Base-by-base conservation (phyloP, 768 basidiomycete genomes). In the Dendrothele bispora region DNA sequence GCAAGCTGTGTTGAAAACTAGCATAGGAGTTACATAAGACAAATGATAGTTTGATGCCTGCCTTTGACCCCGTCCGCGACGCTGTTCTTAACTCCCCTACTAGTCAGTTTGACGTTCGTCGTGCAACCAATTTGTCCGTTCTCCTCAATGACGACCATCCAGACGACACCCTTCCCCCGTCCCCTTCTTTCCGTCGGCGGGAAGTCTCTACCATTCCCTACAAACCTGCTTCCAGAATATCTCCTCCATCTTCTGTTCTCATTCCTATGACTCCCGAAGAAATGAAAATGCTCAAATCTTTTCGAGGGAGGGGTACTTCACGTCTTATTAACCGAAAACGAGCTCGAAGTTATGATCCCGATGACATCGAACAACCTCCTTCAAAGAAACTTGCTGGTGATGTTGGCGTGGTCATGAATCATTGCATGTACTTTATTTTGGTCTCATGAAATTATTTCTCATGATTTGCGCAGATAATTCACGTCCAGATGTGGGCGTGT, bases 401-500 rank as follows among this genome's bases (percentile, higher is more conserved):
- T 60, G 81, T 84, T 2, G 82, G 76, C 1, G 78, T 84, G 39
- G 87, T 93, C 29, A 79, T 87, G 15, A 68, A 86, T 30, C 91
- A 93, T 62, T 93, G 91, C 86, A 58, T 59, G 85, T 78, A n/a
- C 44, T 39, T 29, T 58, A 44, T 45, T 38, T 41, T 42, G 29
- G 12, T 43, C 18, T 15, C 21, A 11, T 34, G 27, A 43, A 35
- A 51, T 46, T 14, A 14, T 27, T 49, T 7, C 27, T 50, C 18
- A 46, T 47, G 29, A 37, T 20, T 32, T 34, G 32, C 27, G 37
- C 54, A 97, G 95, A 99, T 68, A 98, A 99, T 65, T 78, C 83
- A 12, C 82, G 97, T 10, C 94, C 94, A 5, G 94, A 99, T 50
- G 88, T 95, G 8, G 93, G 92, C 48, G 82, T 91, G 25, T 75